Base-by-base conservation (phyloP, 306 rosid species). In the Acmispon strigosus region DNA sequence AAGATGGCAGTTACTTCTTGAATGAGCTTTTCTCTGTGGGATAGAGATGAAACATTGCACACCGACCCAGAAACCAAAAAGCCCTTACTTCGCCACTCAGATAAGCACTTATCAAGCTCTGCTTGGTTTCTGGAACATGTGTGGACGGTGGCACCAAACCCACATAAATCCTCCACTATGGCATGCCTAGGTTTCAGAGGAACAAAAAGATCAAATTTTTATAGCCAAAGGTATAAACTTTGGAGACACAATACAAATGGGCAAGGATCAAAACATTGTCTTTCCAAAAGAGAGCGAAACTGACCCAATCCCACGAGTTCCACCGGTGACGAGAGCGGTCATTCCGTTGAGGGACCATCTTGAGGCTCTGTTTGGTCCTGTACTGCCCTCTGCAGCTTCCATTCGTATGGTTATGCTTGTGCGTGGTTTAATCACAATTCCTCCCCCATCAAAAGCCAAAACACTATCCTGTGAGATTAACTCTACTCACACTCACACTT, bases 231-330 rank as follows among this genome's bases (percentile, higher is more conserved):
- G 7, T n/a, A 15, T 19, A 49, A 76, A 36, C 49, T 66, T 36
- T 20, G 2, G 7, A 44, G 53, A 15, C 62, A 37, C 0, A 37
- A 39, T 8, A 22, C 6, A 68, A 60, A 66, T 20, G 61, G 74
- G 74, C 0, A 45, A 32, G 61, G 19, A 66, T 45, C 34, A 75
- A 20, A 75, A n/a, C 9, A 54, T 3, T 22, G 41, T 14, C 2
- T 69, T 61, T 41, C 17, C n/a, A 39, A 16, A 18, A 37, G 39
- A 64, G 0, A 16, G 22, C 50, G 15, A 61, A 48, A 54, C 3
- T 42, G 61, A 91, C 97, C 97, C 97, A 24, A 91, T 89, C 22
- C 96, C 96, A 11, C 97, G 93, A 72, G 97, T 89, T 73, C 96
- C 91, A 13, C 97, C 97, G 43, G 96, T 92, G 76, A 92, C 91